Evolutionary conservation across 2,329 filamentous ascomycete genomes (phyloP), one percentile per base, ranked within the genome.

Genomic region (Rutstroemia sp.): DNA sequence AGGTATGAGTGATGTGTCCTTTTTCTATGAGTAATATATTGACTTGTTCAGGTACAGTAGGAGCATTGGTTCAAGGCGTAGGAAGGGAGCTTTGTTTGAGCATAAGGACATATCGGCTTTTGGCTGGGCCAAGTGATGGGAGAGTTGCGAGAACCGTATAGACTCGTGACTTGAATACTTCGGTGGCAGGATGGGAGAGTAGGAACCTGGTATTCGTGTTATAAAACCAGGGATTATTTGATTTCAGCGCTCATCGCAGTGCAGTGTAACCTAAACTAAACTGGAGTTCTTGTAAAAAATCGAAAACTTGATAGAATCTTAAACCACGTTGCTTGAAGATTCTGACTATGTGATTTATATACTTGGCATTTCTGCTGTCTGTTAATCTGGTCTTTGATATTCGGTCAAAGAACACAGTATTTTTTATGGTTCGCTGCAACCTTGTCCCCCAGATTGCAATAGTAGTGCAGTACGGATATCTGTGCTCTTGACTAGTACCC

Each of bases 281-380:
- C 54, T 58, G 60, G 58, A 61, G 60, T 65, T 60, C 63, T 61
- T 66, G 65, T 61, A 63, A 63, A 61, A 64, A 66, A 65, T 39
- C 52, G 18, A 45, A 50, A 53, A 21, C 25, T 49, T 30, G 16
- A 49, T 54, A 54, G 54, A 55, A 37, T 51, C 50, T 19, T 51
- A 54, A 19, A 23, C 18, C n/a, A 44, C 8, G 41, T 23, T 23
- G 9, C 10, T 44, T 44, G n/a, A 44, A 12, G 12, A 44, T 23
- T 9, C 41, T 44, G 2, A 44, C 18, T 44, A 1, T 21, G 18
- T 23, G 8, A 44, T 23, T 44, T 44, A 44, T 44, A 12, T 19
- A 19, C 21, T 23, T 21, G n/a, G 6, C 9, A 44, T 21, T 19
- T 44, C 18, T 5, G 18, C 16, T 18, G 39, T 19, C 18, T n/a